These are phyloP conservation scores for Aspergillus affinis DNA, from an alignment of 495 filamentous ascomycete species.

Conservation along the genomic window DNA sequence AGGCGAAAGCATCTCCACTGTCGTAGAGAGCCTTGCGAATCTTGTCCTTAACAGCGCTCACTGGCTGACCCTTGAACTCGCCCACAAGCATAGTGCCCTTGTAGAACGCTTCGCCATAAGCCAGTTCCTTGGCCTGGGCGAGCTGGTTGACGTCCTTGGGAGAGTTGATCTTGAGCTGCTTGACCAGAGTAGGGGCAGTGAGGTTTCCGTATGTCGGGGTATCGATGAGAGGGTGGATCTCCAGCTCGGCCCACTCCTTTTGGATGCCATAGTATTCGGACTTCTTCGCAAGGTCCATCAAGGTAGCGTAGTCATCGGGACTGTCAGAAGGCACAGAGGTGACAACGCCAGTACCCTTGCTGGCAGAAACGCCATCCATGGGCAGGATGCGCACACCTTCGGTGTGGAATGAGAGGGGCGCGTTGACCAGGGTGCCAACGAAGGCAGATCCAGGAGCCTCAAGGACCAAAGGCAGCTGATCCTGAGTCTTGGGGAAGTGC, in stretches of 20 bases:
- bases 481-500: constrained; percentile 63
- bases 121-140: constrained; percentile 89
- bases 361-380: constrained; percentile 88
- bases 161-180: constrained; percentile 93
- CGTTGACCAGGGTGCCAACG: constrained; percentile 81
- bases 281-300: constrained; percentile 88
- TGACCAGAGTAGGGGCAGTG: constrained; percentile 77
- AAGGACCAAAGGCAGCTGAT: constrained; percentile 52
- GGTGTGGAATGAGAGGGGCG: constrained; percentile 85
- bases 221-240: constrained; percentile 83
- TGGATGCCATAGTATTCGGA: constrained; percentile 96
- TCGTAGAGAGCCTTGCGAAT: constrained; percentile 79
- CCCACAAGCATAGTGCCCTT: constrained; percentile 88
- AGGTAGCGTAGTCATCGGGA: constrained; percentile 91
- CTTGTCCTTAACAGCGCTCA: constrained; percentile 82
- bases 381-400: constrained; percentile 83
- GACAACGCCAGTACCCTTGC: constrained; percentile 95
- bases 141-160: constrained; percentile 91
- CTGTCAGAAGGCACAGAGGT: constrained; percentile 94
- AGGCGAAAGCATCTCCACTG: constrained; percentile 79
- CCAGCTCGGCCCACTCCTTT: constrained; percentile 92
- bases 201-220: constrained; percentile 88
- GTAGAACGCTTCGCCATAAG: constrained; percentile 98
- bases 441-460: constrained; percentile 75
- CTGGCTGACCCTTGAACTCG: constrained; percentile 83